A percentile compares a stretch with the other conserved stretches of the same genome.
Conservation (phyloP, 192 early-diverging fungal species). For the Entophlyctis luteolus region DNA sequence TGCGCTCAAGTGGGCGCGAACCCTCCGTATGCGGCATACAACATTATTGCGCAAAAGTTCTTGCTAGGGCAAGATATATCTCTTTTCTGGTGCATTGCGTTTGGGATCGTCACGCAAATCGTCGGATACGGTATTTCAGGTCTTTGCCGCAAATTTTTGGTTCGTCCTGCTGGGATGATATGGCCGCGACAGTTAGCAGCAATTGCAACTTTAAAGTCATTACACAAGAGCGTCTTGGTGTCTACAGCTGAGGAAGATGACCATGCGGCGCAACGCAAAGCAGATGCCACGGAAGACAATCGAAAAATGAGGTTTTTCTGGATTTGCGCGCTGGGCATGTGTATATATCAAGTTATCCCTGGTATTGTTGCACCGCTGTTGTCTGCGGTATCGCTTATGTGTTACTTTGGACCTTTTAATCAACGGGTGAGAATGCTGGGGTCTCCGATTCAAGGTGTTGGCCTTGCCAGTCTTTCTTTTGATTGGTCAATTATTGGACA, state of each 20-base stretch:
- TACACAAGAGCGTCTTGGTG: slow-evolving; percentile 13
- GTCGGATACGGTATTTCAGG: slow-evolving; percentile 71
- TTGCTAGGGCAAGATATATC: slow-evolving; percentile 16
- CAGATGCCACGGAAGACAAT: neutral
- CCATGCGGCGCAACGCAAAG: neutral
- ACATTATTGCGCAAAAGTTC: slow-evolving; percentile 31
- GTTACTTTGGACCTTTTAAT: slow-evolving; percentile 14
- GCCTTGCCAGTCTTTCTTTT: slow-evolving; percentile 23
- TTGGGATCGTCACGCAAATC: slow-evolving; percentile 64
- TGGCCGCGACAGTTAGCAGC: slow-evolving; percentile 66
- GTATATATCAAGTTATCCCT: slow-evolving; percentile 30
- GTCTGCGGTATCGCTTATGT: slow-evolving; percentile 28
- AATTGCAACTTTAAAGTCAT: slow-evolving; percentile 50
- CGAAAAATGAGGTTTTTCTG: slow-evolving; percentile 22
- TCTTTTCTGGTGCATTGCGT: slow-evolving; percentile 30
- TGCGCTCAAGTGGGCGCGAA: slow-evolving; percentile 30
- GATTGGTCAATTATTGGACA: slow-evolving; percentile 25
- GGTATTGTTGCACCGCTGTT: slow-evolving; percentile 27
- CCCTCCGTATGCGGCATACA: slow-evolving; percentile 48
- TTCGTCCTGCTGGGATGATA: slow-evolving; percentile 80
- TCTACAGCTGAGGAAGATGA: slow-evolving; percentile 6
- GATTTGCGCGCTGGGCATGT: slow-evolving; percentile 26
- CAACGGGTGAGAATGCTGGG: slow-evolving; percentile 19
- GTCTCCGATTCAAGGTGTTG: slow-evolving; percentile 19
- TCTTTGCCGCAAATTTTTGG: slow-evolving; percentile 71